These are phyloP conservation scores for Scenedesmus sp. DNA, from an alignment of 163 green algal genomes.

Conservation along the genomic window DNA sequence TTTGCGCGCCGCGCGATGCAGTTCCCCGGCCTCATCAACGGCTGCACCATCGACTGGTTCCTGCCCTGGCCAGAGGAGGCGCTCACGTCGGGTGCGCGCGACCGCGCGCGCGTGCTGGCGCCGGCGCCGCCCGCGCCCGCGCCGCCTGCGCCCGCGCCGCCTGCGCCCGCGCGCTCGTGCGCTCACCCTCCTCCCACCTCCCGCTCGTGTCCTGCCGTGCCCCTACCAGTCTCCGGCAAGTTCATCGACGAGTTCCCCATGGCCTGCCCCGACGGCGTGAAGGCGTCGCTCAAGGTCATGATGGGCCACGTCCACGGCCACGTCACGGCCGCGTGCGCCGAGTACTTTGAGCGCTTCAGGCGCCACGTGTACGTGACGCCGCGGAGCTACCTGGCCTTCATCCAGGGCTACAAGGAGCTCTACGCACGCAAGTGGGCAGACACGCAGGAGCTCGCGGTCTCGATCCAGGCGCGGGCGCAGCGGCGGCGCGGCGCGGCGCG, in stretches of 20 bases:
- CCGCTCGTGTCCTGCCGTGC: too few relatives aligned
- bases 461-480: constrained; percentile 65
- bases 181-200: too few relatives aligned
- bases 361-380: constrained; percentile 95
- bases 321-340: constrained; percentile 85
- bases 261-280: constrained; percentile 77
- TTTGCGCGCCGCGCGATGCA: constrained; percentile 86
- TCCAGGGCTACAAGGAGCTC: constrained; percentile 90
- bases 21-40: constrained; percentile 93
- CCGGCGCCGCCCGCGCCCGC: too few relatives aligned
- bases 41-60: constrained; percentile 97
- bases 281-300: constrained; percentile 82
- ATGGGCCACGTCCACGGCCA: constrained; percentile 90
- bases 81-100: constrained; percentile 65
- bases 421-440: constrained; percentile 85
- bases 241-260: constrained; percentile 91
- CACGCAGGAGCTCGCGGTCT: constrained; percentile 80
- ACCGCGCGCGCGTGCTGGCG: too few relatives aligned
- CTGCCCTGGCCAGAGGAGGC: constrained; percentile 95
- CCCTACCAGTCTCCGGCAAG: constrained; percentile 75
- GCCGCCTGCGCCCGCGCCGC: too few relatives aligned
- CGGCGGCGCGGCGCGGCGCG: too few relatives aligned
- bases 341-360: constrained; percentile 92
- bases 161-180: too few relatives aligned
- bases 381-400: constrained; percentile 93